Evolutionary conservation across 1,284 basidiomycete genomes (phyloP), one percentile per base, ranked within the genome.

Genomic region (Athelia psychrophila): DNA sequence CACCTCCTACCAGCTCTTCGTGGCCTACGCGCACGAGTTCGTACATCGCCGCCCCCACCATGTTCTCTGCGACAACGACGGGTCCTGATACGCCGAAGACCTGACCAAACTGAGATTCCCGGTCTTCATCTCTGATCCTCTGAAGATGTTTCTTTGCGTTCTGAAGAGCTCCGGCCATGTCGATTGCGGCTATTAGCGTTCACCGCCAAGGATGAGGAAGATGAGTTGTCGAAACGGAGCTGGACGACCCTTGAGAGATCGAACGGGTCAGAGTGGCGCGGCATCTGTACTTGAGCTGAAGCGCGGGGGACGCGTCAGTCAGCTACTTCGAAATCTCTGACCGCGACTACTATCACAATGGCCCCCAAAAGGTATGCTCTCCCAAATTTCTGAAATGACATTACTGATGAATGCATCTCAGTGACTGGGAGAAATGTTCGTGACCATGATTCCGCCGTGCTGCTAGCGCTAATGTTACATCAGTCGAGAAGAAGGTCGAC

Each of bases 351-450:
- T 53, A 18, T 22, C 60, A 73, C 63, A 49, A 94, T 95, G 93
- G 77, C 93, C 51, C 91, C 93, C 45, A 94, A 94, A 88, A 69
- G 83, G 83, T 86, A 63, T 65, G 82, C 75, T 22, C 18, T 52
- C n/a, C 35, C 25, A 9, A 0, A 50, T 32, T 24, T 6, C 35
- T 25, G 45, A 36, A 52, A 52, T 33, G 49, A 22, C 48, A 33
- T 36, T 20, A 51, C 35, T 60, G 40, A 62, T 25, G 35, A 16
- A 51, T 16, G 1, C 12, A 19, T 38, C 55, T 13, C 63, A 96
- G 93, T 64, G 91, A 98, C 71, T 97, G 95, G 95, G 95, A 98
- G 73, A 97, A 96, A 72, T 96, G 94, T 95, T 67, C 54, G 88
- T 72, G 19, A 49, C 19, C 25, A 51, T 24, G 40, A 48, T 56